These are phyloP conservation scores for Medicago truncatula DNA, from an alignment of 306 rosid genomes.

Conservation along the genomic window MtrunA17r5.0-ANR NC_053048.1:33720001-33720500, in stretches of 20 bases:
- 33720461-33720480: conserved; percentile 69
- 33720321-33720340: conserved; percentile 85
- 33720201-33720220: not conserved
- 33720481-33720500: conserved; percentile 61
- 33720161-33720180: not conserved
- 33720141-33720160: not conserved
- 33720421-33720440: conserved; percentile 52
- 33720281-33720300: conserved; percentile 15
- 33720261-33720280: no score
- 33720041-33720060: conserved; percentile 22
- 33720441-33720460: conserved; percentile 70
- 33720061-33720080: not conserved
- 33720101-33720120: not conserved
- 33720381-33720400: conserved; percentile 71
- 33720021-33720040: conserved; percentile 58
- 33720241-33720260: not conserved
- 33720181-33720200: not conserved
- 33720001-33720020: conserved; percentile 56
- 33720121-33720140: not conserved
- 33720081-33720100: not conserved
- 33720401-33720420: conserved; percentile 69
- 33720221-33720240: not conserved
- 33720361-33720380: conserved; percentile 57
- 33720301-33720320: conserved; percentile 31
- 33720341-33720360: conserved; percentile 83